phyloP scores from a whole-genome alignment of 192 early-diverging fungal genomes.

The Podila verticillata region DNA sequence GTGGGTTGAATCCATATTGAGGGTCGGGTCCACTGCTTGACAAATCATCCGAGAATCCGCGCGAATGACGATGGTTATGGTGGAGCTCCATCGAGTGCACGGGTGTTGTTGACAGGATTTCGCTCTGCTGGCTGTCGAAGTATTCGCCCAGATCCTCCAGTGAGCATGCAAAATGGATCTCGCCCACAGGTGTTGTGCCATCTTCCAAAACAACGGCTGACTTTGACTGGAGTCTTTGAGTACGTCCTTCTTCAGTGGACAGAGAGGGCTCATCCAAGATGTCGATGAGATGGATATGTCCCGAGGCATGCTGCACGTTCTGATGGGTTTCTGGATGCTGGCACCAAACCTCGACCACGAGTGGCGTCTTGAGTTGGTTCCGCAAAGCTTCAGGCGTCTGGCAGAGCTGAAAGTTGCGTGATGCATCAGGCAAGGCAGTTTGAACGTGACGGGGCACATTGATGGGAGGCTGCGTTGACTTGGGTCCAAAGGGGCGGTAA shows the following conservation, averaged over 20 bases:
- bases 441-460: constrained; percentile 25
- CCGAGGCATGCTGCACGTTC: constrained; percentile 36
- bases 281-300: constrained; percentile 44
- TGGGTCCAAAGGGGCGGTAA: constrained; percentile 49
- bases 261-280: constrained; percentile 23
- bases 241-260: constrained; percentile 21
- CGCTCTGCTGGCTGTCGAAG: constrained; percentile 53
- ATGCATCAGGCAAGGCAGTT: constrained; percentile 23
- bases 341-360: constrained; percentile 47
- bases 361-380: constrained; percentile 43
- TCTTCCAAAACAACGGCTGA: constrained; percentile 24
- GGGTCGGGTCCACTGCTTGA: constrained; percentile 38
- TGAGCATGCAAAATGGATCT: constrained; percentile 45
- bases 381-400: constrained; percentile 45
- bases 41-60: constrained; percentile 31
- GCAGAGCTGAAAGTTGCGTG: constrained; percentile 47
- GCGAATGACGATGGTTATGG: constrained; percentile 13
- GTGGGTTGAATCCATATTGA: constrained; percentile 32
- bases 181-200: constrained; percentile 28
- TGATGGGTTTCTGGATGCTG: constrained; percentile 38
- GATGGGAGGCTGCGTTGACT: constrained; percentile 45
- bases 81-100: constrained; percentile 52
- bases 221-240: constrained; percentile 31
- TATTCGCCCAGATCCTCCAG: constrained; percentile 50
- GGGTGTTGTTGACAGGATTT: constrained; percentile 45